Percentiles rank a stretch among this genome's conserved stretches.
Evolutionary conservation across 208 protist genomes (phyloP).

Genomic region (Leishmania tropica): DNA sequence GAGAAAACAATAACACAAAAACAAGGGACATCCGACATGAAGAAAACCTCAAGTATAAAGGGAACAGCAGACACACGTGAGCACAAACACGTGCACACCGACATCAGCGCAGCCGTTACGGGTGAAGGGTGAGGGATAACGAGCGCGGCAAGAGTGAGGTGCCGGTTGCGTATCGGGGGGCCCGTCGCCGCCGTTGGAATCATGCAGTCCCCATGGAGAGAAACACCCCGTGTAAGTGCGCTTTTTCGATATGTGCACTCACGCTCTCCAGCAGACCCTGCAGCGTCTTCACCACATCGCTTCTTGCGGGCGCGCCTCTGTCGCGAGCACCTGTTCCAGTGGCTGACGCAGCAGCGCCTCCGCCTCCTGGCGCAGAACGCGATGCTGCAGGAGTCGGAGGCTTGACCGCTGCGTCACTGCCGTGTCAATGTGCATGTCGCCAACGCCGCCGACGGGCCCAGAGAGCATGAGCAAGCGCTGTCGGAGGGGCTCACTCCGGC

Average conservation of each 20-base stretch:
- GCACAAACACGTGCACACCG: no score
- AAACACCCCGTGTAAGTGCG: neutral
- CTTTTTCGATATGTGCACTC: neutral
- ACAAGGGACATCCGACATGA: no score
- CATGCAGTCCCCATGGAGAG: neutral
- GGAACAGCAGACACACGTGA: neutral
- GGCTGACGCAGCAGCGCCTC: constrained; percentile 14
- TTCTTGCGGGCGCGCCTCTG: neutral
- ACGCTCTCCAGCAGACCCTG: neutral
- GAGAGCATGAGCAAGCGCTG: neutral
- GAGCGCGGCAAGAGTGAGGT: neutral
- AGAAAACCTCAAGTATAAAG: neutral
- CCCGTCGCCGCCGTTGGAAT: neutral
- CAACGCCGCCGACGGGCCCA: neutral
- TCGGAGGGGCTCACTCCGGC: constrained; percentile 1
- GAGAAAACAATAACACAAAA: neutral
- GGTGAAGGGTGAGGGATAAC: neutral
- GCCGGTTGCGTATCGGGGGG: neutral
- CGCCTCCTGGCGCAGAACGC: constrained; percentile 3
- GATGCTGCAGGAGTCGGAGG: constrained; percentile 5
- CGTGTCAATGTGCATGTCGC: constrained; percentile 9
- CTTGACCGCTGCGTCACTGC: constrained; percentile 12
- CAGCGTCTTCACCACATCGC: neutral
- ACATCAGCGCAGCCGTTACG: neutral
- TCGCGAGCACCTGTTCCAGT: constrained; percentile 4